Evolutionary conservation across 148 eudicot genomes (phyloP), one percentile per base, ranked within the genome.

Genomic region (Chenopodium suecicum): DNA sequence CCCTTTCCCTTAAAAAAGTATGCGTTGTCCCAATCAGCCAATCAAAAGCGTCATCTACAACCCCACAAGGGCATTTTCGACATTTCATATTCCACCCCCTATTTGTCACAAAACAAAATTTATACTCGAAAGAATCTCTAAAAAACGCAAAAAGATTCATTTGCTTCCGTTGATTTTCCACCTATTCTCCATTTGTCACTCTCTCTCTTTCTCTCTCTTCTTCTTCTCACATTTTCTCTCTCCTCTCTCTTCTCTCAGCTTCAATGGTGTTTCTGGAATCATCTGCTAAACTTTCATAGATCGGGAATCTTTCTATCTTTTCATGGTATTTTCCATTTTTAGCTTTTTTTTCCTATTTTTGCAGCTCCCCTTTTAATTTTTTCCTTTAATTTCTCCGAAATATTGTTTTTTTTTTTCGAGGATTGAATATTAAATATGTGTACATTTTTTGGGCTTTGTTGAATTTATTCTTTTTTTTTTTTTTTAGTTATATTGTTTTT

Each of bases 1-100:
- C 85, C 44, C 54, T 44, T 46, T 84, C 83, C 44, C 70, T 54
- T 54, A 44, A 78, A 86, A 86, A 86, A 86, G 89, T 71, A 79
- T 50, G 75, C 81, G 72, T 29, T 86, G 86, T 81, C 86, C 72
- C n/a, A 79, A 81, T 68, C 75, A 84, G 14, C 81, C 85, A 86
- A 86, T 86, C 75, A 83, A 72, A 69, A 34, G 63, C 32, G 56
- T 29, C 77, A 62, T 29, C 67, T 32, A 81, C 82, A 71, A 52
- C 54, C 80, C 75, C 71, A 60, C 78, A 34, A 75, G 60, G 89
- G 88, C n/a, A 75, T 10, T 68, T 31, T 32, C 7, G 82, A 17
- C 3, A 85, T 50, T 69, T 65, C 20, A 10, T 1, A 0, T 1
- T 14, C 7, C 4, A 11, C 8, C 46, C 62, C 44, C 5, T 41